Percentiles rank a stretch among this genome's conserved stretches.
Evolutionary conservation across 441 rosid species (phyloP).

Genomic region (Aquilaria agallochum): DNA sequence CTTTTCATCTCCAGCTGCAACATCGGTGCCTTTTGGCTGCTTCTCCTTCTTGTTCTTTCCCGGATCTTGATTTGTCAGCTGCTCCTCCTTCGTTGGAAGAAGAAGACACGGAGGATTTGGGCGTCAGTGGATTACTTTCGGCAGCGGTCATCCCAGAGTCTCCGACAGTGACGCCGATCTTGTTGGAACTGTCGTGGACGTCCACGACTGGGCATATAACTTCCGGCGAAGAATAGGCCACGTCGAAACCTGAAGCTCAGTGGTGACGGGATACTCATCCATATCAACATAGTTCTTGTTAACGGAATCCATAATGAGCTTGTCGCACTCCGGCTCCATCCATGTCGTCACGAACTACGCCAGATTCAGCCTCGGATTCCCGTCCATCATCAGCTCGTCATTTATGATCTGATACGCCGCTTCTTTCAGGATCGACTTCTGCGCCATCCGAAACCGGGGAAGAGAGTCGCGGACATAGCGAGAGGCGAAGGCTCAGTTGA

Average conservation of each 20-base stretch:
- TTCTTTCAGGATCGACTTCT: conserved; percentile 58
- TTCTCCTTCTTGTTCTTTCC: conserved; percentile 32
- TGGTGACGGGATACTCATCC: conserved; percentile 95
- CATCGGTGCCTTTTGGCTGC: conserved; percentile 49
- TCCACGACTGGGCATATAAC: conserved; percentile 34
- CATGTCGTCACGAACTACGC: conserved; percentile 94
- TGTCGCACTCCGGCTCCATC: conserved; percentile 98
- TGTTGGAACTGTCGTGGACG: conserved; percentile 16
- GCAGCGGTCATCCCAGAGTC: neutral
- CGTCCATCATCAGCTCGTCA: conserved; percentile 73
- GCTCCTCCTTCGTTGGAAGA: conserved; percentile 45
- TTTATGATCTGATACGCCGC: conserved; percentile 71
- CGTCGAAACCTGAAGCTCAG: conserved; percentile 39
- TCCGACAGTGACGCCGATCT: neutral
- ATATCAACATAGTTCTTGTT: conserved; percentile 94
- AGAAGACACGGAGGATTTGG: conserved; percentile 50
- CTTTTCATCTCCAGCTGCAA: conserved; percentile 41
- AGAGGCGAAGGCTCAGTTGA: conserved; percentile 89
- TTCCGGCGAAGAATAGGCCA: conserved; percentile 63
- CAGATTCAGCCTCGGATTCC: conserved; percentile 63
- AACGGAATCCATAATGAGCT: conserved; percentile 85
- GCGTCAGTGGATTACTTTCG: conserved; percentile 28
- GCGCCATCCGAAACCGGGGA: conserved; percentile 61
- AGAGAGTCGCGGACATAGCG: conserved; percentile 81
- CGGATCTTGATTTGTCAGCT: conserved; percentile 29